These are phyloP conservation scores for Lachancea waltii DNA, from an alignment of 805 yeast genomes.

Conservation along the genomic window DNA sequence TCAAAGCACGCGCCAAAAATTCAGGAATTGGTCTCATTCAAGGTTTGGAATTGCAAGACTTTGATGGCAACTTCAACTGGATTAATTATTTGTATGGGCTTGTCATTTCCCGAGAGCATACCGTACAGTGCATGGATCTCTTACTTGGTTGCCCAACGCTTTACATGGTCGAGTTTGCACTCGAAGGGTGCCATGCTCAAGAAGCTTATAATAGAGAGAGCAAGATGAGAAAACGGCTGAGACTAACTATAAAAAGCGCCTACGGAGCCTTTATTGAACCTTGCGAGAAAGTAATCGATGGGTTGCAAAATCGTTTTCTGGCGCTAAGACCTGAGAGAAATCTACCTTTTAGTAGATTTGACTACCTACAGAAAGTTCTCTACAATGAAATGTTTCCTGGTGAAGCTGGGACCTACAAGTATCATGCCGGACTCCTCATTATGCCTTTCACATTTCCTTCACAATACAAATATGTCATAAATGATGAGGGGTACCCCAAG, in stretches of 20 bases:
- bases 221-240: not conserved
- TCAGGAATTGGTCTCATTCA: conserved; percentile 7
- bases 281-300: conserved; percentile 1
- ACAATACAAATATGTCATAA: conserved; percentile 9
- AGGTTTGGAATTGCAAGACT: conserved; percentile 12
- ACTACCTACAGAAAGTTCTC: conserved; percentile 3
- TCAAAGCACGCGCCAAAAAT: conserved; percentile 9
- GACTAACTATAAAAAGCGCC: conserved; percentile 1
- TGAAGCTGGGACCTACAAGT: conserved; percentile 7
- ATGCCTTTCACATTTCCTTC: conserved; percentile 18
- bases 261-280: conserved; percentile 3
- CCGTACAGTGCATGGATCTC: conserved; percentile 8
- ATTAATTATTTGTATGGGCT: conserved; percentile 15
- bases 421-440: conserved; percentile 17
- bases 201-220: not conserved
- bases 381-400: conserved; percentile 3
- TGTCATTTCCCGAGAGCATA: conserved; percentile 14
- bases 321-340: not conserved
- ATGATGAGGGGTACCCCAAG: conserved; percentile 12
- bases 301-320: not conserved
- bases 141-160: conserved; percentile 18
- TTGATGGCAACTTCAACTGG: conserved; percentile 10
- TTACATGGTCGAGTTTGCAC: conserved; percentile 14
- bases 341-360: conserved; percentile 1
- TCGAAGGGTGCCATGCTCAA: conserved; percentile 3